Evolutionary conservation across 495 filamentous ascomycete genomes (phyloP), one percentile per base, ranked within the genome.

Genomic region (Parmelia sp.): DNA sequence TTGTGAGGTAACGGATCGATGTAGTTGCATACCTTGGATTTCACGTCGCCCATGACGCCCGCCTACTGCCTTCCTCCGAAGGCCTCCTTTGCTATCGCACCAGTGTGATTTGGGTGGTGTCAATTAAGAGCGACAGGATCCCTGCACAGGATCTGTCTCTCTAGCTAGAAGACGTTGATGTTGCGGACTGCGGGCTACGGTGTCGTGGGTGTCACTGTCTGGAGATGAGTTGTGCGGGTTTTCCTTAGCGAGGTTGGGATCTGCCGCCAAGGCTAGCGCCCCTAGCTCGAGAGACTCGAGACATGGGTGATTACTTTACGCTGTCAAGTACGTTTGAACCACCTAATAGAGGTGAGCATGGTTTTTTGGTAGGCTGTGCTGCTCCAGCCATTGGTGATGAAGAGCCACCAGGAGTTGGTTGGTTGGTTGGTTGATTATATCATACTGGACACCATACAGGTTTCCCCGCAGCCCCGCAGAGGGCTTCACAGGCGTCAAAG

Each of bases 21-120:
- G 39, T 58, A 47, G 39, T 45, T 36, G 17, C 65, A 49, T 61
- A 71, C 71, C 68, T 71, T 70, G n/a, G 67, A 70, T 65, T 73
- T 73, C 42, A 73, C 71, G 68, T 73, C 71, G 31, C 59, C 21
- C 71, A 73, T 73, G 62, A 62, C 66, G 67, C 44, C 71, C 57
- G 51, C 45, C 65, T 62, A 58, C 69, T 69, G 67, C 70, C 71
- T 71, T 71, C 71, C 65, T 39, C 33, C 31, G 68, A 71, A 68
- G 71, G 65, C 63, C 57, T 63, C 62, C 65, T 58, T 62, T 58
- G 57, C 64, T 65, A 70, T 69, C 58, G 64, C 65, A 66, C 69
- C 70, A 71, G 53, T 71, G 42, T 61, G 53, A 51, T 45, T 56
- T 44, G 31, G 58, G 33, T 11, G 60, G 35, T 55, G 15, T 40